These are phyloP conservation scores for Aciculosporium take DNA, from an alignment of 2,329 filamentous ascomycete genomes.

Conservation along the genomic window DNA sequence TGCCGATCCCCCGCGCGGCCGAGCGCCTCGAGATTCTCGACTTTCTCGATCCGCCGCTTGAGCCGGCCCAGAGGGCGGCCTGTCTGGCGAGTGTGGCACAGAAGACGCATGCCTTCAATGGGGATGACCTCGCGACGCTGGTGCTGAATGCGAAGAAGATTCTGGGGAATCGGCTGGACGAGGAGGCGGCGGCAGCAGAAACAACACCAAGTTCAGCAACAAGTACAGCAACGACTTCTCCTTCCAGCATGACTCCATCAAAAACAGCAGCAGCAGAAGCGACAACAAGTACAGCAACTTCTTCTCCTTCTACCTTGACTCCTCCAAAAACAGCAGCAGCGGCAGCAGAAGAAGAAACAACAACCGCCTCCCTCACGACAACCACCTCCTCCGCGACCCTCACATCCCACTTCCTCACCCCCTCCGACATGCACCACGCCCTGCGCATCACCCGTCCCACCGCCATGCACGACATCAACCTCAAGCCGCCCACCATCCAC, in stretches of 20 bases:
- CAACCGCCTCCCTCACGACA: too few species aligned
- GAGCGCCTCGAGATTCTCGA: slow-evolving; percentile 63
- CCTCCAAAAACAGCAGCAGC: too few species aligned
- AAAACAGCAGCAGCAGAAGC: too few species aligned
- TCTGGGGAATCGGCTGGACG: slow-evolving; percentile 13
- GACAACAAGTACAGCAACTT: too few species aligned
- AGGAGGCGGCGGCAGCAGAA: slow-evolving; percentile 4
- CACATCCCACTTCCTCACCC: slow-evolving; percentile 16
- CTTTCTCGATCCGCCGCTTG: slow-evolving; percentile 35
- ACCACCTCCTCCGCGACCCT: background rate
- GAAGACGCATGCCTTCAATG: slow-evolving; percentile 77
- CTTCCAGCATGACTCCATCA: too few species aligned
- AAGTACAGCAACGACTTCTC: too few species aligned
- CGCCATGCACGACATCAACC: slow-evolving; percentile 77
- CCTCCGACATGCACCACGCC: slow-evolving; percentile 48
- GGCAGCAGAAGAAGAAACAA: background rate
- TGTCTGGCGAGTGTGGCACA: slow-evolving; percentile 50
- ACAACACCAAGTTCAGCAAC: too few species aligned
- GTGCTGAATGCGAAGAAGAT: slow-evolving; percentile 24
- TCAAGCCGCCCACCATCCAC: slow-evolving; percentile 72
- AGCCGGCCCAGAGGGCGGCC: slow-evolving; percentile 32
- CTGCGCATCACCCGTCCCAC: slow-evolving; percentile 60
- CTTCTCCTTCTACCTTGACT: too few species aligned
- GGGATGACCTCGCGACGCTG: slow-evolving; percentile 57
- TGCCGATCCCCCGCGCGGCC: slow-evolving; percentile 60